Evolutionary conservation across 139 green algal genomes (phyloP).

Genomic region (Tetradesmus obliquus): DNA sequence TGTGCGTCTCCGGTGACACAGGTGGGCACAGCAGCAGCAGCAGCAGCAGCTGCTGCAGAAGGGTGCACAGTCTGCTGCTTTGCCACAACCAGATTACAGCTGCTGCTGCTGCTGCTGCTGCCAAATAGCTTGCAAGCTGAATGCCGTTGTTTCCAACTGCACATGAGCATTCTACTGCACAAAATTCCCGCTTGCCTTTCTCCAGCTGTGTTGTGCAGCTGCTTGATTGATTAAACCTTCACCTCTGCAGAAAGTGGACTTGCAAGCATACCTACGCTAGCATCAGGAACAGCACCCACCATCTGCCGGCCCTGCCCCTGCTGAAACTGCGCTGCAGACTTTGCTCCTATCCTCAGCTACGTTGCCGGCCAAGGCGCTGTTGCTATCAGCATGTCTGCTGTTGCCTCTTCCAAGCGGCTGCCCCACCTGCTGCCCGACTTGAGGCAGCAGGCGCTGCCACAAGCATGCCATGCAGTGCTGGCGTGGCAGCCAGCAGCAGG

Average conservation of each 20-base stretch:
- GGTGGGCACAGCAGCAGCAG: not conserved
- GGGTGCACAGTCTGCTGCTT: not conserved
- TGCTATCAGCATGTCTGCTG: not conserved
- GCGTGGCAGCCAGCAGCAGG: not conserved
- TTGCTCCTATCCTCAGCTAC: conserved; percentile 1
- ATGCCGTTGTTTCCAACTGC: too few relatives aligned
- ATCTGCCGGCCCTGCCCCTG: too few relatives aligned
- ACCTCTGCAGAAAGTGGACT: too few relatives aligned
- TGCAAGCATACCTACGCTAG: too few relatives aligned
- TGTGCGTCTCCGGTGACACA: conserved; percentile 7
- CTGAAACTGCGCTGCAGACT: not conserved
- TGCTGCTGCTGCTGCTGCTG: not conserved
- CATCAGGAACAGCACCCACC: too few relatives aligned
- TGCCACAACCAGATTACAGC: not conserved
- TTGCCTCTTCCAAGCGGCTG: not conserved
- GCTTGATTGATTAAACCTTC: too few relatives aligned
- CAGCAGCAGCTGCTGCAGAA: not conserved
- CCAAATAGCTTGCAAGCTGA: too few relatives aligned
- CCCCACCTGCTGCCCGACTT: conserved; percentile 11
- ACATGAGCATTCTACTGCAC: too few relatives aligned
- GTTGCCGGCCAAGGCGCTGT: not conserved
- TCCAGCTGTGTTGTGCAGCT: too few relatives aligned
- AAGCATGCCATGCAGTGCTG: conserved; percentile 1
- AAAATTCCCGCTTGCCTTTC: too few relatives aligned
- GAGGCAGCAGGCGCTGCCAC: not conserved